Conservation (phyloP, 2,329 filamentous ascomycete genomes). For the Metarhizium anisopliae region DNA sequence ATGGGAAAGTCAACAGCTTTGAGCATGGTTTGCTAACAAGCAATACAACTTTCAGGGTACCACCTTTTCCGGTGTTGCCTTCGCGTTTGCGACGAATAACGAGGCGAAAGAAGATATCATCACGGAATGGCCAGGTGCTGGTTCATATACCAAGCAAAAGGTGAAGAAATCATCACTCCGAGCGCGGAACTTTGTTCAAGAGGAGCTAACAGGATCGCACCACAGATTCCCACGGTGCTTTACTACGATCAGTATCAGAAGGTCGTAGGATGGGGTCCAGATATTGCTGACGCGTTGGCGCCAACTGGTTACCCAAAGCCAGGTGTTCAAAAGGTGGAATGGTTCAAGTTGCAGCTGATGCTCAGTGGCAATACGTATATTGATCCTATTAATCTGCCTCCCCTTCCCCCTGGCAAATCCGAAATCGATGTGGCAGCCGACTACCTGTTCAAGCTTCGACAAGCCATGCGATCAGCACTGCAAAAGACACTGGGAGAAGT, state of each 20-base stretch:
- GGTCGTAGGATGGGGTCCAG: slow-evolving; percentile 98
- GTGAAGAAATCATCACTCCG: slow-evolving; percentile 36
- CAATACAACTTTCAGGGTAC: slow-evolving; percentile 57
- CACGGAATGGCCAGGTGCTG: slow-evolving; percentile 95
- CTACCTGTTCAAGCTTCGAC: slow-evolving; percentile 95
- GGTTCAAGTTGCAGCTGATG: slow-evolving; percentile 99
- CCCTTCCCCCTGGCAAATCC: slow-evolving; percentile 93
- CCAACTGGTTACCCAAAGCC: slow-evolving; percentile 97
- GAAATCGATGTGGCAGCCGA: slow-evolving; percentile 99
- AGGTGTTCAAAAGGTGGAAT: slow-evolving; percentile 97
- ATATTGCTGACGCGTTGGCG: slow-evolving; percentile 93
- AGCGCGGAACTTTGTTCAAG: neutral
- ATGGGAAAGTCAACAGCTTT: neutral
- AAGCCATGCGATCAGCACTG: slow-evolving; percentile 91
- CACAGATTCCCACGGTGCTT: slow-evolving; percentile 91
- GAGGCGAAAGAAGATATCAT: slow-evolving; percentile 98
- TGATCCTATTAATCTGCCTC: slow-evolving; percentile 96
- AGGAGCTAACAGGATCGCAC: neutral
- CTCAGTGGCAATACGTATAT: slow-evolving; percentile 98
- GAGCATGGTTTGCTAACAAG: slow-evolving; percentile 5
- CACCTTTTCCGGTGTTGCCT: slow-evolving; percentile 95
- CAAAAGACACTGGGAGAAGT: slow-evolving; percentile 97
- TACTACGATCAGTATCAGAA: slow-evolving; percentile 99
- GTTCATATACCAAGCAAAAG: slow-evolving; percentile 98
- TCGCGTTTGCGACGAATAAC: slow-evolving; percentile 94